Conservation (phyloP, 2,329 filamentous ascomycete genomes). For the Rhynchosporium graminicola region DNA sequence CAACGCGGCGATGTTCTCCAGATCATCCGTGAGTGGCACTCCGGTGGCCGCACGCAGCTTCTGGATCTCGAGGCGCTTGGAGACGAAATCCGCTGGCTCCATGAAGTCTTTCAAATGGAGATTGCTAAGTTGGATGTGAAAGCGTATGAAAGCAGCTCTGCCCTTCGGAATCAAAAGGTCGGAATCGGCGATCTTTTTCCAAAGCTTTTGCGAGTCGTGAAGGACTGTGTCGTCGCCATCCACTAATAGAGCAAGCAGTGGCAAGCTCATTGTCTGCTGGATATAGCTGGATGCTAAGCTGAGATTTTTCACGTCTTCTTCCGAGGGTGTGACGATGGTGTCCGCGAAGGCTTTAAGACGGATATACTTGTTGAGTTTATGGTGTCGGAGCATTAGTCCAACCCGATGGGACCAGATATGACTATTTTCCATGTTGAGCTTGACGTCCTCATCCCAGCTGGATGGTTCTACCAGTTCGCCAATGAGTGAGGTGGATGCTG, state of each 20-base stretch:
- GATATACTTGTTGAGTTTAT: conserved; percentile 6
- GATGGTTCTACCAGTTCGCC: neutral
- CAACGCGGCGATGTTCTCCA: conserved; percentile 1
- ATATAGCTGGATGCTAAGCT: conserved; percentile 10
- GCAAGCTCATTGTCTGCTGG: neutral
- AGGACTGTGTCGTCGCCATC: neutral
- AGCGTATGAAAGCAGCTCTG: conserved; percentile 4
- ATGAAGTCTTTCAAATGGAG: neutral
- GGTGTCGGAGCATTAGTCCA: conserved; percentile 9
- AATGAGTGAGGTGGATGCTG: neutral
- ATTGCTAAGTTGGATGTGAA: neutral
- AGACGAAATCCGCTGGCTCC: neutral
- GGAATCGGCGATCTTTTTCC: conserved; percentile 4
- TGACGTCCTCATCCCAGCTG: neutral
- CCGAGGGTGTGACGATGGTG: neutral
- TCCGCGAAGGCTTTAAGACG: neutral
- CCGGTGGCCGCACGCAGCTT: neutral
- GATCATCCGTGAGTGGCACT: neutral
- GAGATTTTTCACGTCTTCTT: conserved; percentile 1
- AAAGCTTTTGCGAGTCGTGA: conserved; percentile 5
- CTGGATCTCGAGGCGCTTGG: neutral
- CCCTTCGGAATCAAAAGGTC: conserved; percentile 1
- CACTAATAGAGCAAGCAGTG: neutral
- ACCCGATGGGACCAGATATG: conserved; percentile 9
- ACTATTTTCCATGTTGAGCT: conserved; percentile 3